Evolutionary conservation across 768 basidiomycete species (phyloP), one percentile per base, ranked within the genome.

Genomic region (Serendipita indica): DNA sequence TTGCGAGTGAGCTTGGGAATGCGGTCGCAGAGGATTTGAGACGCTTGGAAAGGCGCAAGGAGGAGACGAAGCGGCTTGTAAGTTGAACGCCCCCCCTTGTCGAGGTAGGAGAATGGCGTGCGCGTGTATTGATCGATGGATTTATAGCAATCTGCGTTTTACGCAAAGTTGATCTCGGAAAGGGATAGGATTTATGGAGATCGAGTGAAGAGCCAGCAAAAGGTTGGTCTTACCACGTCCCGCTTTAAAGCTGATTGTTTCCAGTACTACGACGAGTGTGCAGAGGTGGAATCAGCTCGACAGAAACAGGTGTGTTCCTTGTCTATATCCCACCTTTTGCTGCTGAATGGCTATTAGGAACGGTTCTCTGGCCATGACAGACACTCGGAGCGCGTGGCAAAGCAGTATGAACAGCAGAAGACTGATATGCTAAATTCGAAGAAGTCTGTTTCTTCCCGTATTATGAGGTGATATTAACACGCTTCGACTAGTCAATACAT

Each of bases 181-280:
- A 75, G 85, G 57, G 87, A 90, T 66, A 78, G 76, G 43, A 69
- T 75, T 41, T 86, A 84, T 63, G 68, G 69, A 34, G 85, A 88
- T 60, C 82, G 85, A 46, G 62, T 77, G 37, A 89, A 85, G 83
- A 76, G 72, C 59, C 83, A 83, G 69, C 77, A 80, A 65, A 84
- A 83, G 76, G 83, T 81, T 59, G 30, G 65, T 41, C 20, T 57
- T 30, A 14, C 12, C n/a, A n/a, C n/a, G n/a, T n/a, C n/a, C n/a
- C n/a, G 35, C 1, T 25, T n/a, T n/a, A 18, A 43, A 2, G 6
- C 41, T 43, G 41, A 43, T 2, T 14, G 62, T 18, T 39, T 45
- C 41, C 62, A 90, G 88, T 90, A 90, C 65, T 84, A 89, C 63
- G 82, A 81, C 28, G 81, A 87, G 63, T 90, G 89, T 67, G 65